Evolutionary conservation across 352 stramenopile genomes (phyloP), one percentile per base, ranked within the genome.

Genomic region (Pythium aristosporum): DNA sequence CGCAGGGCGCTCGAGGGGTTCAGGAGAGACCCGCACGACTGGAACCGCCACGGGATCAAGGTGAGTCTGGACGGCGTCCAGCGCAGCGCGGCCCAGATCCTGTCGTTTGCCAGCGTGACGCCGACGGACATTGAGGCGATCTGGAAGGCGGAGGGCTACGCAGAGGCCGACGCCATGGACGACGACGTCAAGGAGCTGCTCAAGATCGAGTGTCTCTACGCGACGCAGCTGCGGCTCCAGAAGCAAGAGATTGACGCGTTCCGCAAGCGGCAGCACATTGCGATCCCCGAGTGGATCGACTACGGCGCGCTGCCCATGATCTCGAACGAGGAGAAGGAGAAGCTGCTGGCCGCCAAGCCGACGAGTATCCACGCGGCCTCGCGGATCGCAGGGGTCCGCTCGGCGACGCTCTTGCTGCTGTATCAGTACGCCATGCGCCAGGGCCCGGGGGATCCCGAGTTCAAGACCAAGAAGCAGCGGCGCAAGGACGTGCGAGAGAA

Each of bases 211-310:
- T 94, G 96, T 41, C 92, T 98, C 64, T 99, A 99, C 72, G 85
- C 85, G 46, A 92, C 80, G 36, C 98, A 99, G 71, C 79, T 99
- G 41, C 74, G 92, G 15, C 69, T 96, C 18, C 96, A 99, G 72
- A 79, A 96, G 61, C 94, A 96, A 61, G 97, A 99, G 73, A 99
- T 99, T 71, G 91, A 97, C 60, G 91, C 90, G 30, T 98, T 97
- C 79, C 79, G 95, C 46, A 89, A 93, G 64, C 97, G 97, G 43
- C 89, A 98, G 74, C 92, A 96, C 61, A 80, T 98, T 23, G 67
- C 80, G 53, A 98, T 99, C 63, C 97, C 97, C 16, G 77, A 87
- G 11, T 93, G 96, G 72, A 85, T 99, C 43, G 77, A 96, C 67
- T 99, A 99, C 73, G 77, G 79, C 1, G 41, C 76, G 44, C 89